phyloP scores from a whole-genome alignment of 106 monocot species.

The Posidonia australis region DNA sequence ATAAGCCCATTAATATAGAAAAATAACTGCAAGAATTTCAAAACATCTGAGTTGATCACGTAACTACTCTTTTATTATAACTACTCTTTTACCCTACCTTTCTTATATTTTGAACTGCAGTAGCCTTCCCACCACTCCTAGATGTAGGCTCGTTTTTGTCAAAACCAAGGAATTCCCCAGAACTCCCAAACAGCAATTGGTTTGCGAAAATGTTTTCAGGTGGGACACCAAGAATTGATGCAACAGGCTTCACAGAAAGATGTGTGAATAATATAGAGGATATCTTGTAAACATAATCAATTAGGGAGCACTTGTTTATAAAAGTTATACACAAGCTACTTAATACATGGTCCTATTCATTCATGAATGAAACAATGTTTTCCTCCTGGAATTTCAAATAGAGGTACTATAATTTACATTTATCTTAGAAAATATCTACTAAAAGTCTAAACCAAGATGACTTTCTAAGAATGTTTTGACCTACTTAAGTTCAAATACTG shows the following conservation, averaged over 20 bases:
- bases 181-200: conserved; percentile 60
- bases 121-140: conserved; percentile 85
- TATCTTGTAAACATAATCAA: too few species aligned
- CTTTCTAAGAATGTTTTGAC: too few species aligned
- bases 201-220: conserved; percentile 87
- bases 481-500: not conserved
- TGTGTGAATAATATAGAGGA: not conserved
- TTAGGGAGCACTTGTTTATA: too few species aligned
- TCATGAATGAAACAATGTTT: too few species aligned
- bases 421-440: too few species aligned
- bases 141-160: conserved; percentile 75
- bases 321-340: too few species aligned
- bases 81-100: conserved; percentile 19
- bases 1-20: not conserved
- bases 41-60: not conserved
- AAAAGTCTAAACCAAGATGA: too few species aligned
- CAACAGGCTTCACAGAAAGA: conserved; percentile 61
- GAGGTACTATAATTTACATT: too few species aligned
- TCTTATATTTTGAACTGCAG: conserved; percentile 76
- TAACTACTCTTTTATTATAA: not conserved
- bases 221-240: conserved; percentile 65
- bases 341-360: too few species aligned
- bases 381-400: too few species aligned
- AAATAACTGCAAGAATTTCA: not conserved
- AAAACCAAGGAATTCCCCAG: conserved; percentile 89